Conservation (phyloP, 768 basidiomycete species). For the Strobilomyces echinocephalus region DNA sequence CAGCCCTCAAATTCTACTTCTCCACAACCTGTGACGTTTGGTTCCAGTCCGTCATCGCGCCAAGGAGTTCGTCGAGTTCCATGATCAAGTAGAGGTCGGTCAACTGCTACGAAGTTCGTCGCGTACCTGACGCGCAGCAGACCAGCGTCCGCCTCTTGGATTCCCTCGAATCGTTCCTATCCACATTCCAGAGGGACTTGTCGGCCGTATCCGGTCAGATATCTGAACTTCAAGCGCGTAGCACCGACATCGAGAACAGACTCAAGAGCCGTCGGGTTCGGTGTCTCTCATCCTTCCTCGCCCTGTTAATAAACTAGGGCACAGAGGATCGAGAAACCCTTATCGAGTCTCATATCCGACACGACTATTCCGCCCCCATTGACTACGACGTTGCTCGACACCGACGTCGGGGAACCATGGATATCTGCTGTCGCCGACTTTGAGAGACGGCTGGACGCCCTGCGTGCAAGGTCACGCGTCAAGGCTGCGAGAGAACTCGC, state of each 20-base stretch:
- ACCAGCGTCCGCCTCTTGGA: slow-evolving; percentile 82
- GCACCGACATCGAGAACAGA: slow-evolving; percentile 84
- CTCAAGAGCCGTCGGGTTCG: slow-evolving; percentile 80
- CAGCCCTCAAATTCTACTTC: not conserved
- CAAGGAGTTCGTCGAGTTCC: slow-evolving; percentile 79
- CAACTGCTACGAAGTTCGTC: not conserved
- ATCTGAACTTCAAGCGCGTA: slow-evolving; percentile 85
- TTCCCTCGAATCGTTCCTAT: slow-evolving; percentile 85
- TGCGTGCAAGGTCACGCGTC: slow-evolving; percentile 73
- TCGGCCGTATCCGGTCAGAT: slow-evolving; percentile 95
- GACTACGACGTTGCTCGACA: slow-evolving; percentile 75
- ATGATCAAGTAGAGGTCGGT: slow-evolving; percentile 81
- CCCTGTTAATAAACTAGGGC: slow-evolving; percentile 1
- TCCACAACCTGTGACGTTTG: not conserved
- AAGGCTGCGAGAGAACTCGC: slow-evolving; percentile 81
- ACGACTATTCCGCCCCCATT: slow-evolving; percentile 80
- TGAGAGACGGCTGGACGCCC: slow-evolving; percentile 63
- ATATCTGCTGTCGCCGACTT: slow-evolving; percentile 75
- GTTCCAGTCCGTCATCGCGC: slow-evolving; percentile 37
- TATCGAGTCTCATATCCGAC: slow-evolving; percentile 75
- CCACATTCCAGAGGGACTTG: slow-evolving; percentile 92
- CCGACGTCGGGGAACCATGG: slow-evolving; percentile 86
- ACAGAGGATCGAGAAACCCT: slow-evolving; percentile 84
- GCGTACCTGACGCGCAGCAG: slow-evolving; percentile 38
- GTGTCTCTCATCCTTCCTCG: slow-evolving; percentile 5